These are phyloP conservation scores for Mayamaea pseudoterrestris DNA, from an alignment of 108 stramenopile genomes.

Conservation along the genomic window DNA sequence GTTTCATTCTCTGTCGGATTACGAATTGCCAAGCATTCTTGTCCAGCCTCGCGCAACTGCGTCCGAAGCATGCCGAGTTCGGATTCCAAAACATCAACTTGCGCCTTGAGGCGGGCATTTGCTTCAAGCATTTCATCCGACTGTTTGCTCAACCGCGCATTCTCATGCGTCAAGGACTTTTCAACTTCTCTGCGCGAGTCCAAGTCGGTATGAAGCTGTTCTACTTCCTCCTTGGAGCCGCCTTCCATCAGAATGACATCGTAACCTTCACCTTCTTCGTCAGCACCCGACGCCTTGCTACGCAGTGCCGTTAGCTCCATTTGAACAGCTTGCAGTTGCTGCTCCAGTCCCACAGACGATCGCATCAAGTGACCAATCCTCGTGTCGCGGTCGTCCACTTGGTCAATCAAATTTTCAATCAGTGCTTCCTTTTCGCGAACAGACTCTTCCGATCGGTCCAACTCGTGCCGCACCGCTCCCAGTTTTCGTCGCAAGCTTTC, in stretches of 20 bases:
- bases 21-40: too few relatives aligned
- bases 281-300: slow-evolving; percentile 1
- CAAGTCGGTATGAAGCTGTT: slow-evolving; percentile 17
- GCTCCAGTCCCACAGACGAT: slow-evolving; percentile 50
- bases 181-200: slow-evolving; percentile 18
- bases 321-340: slow-evolving; percentile 29
- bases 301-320: slow-evolving; percentile 13
- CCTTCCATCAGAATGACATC: slow-evolving; percentile 23
- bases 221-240: slow-evolving; percentile 14
- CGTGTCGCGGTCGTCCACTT: slow-evolving; percentile 58
- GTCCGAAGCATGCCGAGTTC: background rate
- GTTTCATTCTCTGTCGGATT: slow-evolving; percentile 3
- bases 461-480: background rate
- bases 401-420: slow-evolving; percentile 9
- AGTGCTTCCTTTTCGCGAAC: slow-evolving; percentile 11
- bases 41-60: background rate
- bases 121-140: slow-evolving; percentile 2
- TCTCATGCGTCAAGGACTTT: slow-evolving; percentile 9
- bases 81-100: background rate
- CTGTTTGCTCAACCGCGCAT: slow-evolving; percentile 4
- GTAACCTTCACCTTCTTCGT: slow-evolving; percentile 10
- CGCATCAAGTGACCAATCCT: slow-evolving; percentile 56
- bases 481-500: background rate
- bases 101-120: background rate
- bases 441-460: background rate